phyloP scores from a whole-genome alignment of 2,329 filamentous ascomycete species.

The Colletotrichum nymphaeae region DNA sequence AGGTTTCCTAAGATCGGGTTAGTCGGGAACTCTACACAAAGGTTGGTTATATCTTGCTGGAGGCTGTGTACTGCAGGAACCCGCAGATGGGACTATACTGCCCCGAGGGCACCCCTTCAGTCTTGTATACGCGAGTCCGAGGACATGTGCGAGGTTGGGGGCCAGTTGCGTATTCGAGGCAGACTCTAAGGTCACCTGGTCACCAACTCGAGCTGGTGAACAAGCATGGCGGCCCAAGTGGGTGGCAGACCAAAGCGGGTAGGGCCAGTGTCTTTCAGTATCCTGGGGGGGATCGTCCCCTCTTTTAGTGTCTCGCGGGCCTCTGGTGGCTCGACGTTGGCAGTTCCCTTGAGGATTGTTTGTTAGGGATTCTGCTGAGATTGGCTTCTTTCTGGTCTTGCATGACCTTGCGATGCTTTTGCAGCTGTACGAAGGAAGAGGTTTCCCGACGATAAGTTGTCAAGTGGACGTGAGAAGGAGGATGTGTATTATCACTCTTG shows the following conservation, averaged over 20 bases:
- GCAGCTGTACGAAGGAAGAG: neutral
- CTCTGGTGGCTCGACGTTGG: neutral
- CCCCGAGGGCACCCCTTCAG: neutral
- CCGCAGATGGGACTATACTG: neutral
- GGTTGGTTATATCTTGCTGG: neutral
- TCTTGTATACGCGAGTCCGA: neutral
- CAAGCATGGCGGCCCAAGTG: neutral
- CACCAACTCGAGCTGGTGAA: neutral
- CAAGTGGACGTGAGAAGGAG: neutral
- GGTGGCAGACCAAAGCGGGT: neutral
- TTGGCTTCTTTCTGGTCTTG: neutral
- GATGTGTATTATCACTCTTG: neutral
- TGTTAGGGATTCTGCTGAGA: neutral
- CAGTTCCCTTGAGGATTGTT: neutral
- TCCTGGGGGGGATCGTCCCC: neutral
- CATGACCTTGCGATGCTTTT: neutral
- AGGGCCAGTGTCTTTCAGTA: neutral
- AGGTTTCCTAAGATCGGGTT: neutral
- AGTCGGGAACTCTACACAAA: neutral
- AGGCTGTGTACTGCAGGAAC: conserved; percentile 12
- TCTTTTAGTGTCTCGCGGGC: conserved; percentile 1
- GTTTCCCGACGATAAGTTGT: neutral
- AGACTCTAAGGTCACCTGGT: neutral
- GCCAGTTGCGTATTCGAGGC: neutral
- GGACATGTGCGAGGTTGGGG: neutral